Conservation (phyloP, 2,329 filamentous ascomycete species). For the Fusarium siculi region DNA sequence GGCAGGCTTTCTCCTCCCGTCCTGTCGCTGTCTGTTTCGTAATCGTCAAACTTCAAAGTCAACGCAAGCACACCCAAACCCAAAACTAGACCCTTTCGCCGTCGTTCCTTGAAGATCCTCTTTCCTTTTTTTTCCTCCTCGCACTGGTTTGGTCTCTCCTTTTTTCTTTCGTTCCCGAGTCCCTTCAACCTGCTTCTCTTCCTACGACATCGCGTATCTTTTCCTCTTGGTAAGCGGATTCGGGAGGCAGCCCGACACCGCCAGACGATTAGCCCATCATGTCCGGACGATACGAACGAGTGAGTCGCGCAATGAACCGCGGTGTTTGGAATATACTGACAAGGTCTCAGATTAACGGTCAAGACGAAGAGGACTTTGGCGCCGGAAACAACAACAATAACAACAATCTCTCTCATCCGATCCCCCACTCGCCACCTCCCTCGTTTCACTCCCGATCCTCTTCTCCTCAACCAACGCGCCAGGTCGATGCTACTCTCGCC, state of each 20-base stretch:
- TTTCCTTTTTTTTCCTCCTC: slow-evolving; percentile 11
- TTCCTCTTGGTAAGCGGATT: slow-evolving; percentile 22
- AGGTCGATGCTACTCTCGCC: slow-evolving; percentile 82
- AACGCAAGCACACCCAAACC: slow-evolving; percentile 17
- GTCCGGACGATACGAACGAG: slow-evolving; percentile 68
- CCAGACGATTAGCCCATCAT: slow-evolving; percentile 52
- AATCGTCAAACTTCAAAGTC: slow-evolving; percentile 24
- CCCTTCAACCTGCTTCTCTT: not conserved
- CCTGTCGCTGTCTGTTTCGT: slow-evolving; percentile 15
- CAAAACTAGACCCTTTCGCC: slow-evolving; percentile 8
- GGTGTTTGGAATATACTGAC: not conserved
- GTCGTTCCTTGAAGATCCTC: slow-evolving; percentile 36
- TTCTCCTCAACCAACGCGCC: slow-evolving; percentile 56
- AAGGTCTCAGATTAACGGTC: slow-evolving; percentile 63
- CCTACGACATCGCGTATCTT: slow-evolving; percentile 15
- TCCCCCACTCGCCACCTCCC: slow-evolving; percentile 74
- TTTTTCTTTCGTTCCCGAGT: slow-evolving; percentile 4
- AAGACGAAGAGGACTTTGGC: slow-evolving; percentile 64
- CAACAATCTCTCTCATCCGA: slow-evolving; percentile 46
- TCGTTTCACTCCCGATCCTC: slow-evolving; percentile 90
- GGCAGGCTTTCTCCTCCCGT: slow-evolving; percentile 24
- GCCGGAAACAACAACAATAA: slow-evolving; percentile 41
- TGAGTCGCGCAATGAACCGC: slow-evolving; percentile 48
- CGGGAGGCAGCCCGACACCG: slow-evolving; percentile 42
- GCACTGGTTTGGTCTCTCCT: slow-evolving; percentile 12